A percentile compares a stretch with the other conserved stretches of the same genome.
Evolutionary conservation across 805 yeast genomes (phyloP).

Genomic region (Yarrowia porcina): DNA sequence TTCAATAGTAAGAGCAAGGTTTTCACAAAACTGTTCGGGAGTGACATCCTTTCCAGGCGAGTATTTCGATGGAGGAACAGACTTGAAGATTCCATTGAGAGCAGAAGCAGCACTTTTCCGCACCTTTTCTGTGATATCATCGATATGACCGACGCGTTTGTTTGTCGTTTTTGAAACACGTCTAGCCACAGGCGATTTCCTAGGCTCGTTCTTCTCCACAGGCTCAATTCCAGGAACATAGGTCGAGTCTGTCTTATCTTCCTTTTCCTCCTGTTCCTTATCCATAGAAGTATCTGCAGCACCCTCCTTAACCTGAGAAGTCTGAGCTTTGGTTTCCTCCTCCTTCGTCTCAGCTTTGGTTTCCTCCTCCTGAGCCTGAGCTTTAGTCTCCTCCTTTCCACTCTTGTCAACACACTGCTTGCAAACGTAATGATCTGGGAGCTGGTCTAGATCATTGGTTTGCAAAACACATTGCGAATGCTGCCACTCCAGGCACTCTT

Average conservation of each 20-base stretch:
- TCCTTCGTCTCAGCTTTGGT: background rate
- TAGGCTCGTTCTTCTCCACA: background rate
- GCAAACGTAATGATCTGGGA: constrained; percentile 57
- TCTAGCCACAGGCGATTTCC: background rate
- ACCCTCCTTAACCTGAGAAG: constrained; percentile 1
- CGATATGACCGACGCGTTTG: constrained; percentile 20
- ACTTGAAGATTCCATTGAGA: background rate
- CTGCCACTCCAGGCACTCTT: constrained; percentile 64
- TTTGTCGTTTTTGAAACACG: background rate
- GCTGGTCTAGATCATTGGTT: constrained; percentile 39
- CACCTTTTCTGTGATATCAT: constrained; percentile 31
- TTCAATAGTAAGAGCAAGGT: constrained; percentile 53
- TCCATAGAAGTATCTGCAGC: constrained; percentile 6
- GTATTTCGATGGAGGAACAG: background rate
- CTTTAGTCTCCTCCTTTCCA: background rate
- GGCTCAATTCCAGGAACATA: background rate
- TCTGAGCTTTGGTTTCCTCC: background rate
- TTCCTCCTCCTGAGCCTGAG: constrained; percentile 31
- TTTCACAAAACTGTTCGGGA: constrained; percentile 35
- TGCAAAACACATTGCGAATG: constrained; percentile 62
- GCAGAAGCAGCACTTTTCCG: constrained; percentile 38
- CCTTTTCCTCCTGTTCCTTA: background rate
- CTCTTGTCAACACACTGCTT: constrained; percentile 46
- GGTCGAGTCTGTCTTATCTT: background rate
- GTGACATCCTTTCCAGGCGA: background rate